Base-by-base conservation (phyloP, 23 red algal genomes). In the Gracilaria domingensis region DNA sequence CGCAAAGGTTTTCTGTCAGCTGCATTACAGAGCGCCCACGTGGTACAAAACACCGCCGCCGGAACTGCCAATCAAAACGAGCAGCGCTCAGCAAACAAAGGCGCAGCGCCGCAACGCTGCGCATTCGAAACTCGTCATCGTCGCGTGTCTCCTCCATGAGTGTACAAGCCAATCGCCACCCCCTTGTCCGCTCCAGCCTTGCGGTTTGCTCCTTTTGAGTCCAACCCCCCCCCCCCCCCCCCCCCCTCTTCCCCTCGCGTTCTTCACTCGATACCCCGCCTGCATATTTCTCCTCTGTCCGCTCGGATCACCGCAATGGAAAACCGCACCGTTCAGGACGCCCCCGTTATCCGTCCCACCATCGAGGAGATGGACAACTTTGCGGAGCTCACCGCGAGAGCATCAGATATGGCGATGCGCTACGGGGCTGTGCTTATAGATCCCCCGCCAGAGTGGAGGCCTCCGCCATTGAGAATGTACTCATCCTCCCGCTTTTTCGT, bases 391-490 rank as follows among this genome's bases (percentile, higher is more conserved):
- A 56, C 66, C 0, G 61, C 84, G 66, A 37, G 69, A 51, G 84
- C 84, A 28, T 74, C 64, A 1, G 42, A 72, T 66, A 62, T 88
- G 58, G 84, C 84, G 37, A 38, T 75, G 24, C 40, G 37, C 4
- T 77, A 76, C 48, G 84, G 84, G 16, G 84, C 84, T 38, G 84
- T 88, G 28, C 84, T 64, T 50, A 88, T 88, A 29, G 67, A 88
- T 12, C 84, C 84, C 16, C 84, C 84, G 12, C 8, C 59, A 39
- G 84, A 75, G 40, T 88, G 84, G 84, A n/a, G 47, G 18, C 70
- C 67, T 11, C 84, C 84, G 37, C 66, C 84, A 26, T 74, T 76
- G 67, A 37, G 84, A 35, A 88, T 88, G 84, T 28, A 24, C 38
- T 23, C 48, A 9, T 50, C 59, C 28, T 76, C 84, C 44, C 40